These are phyloP conservation scores for Saccharomyces eubayanus DNA, from an alignment of 805 yeast genomes.

Conservation along the genomic window DNA sequence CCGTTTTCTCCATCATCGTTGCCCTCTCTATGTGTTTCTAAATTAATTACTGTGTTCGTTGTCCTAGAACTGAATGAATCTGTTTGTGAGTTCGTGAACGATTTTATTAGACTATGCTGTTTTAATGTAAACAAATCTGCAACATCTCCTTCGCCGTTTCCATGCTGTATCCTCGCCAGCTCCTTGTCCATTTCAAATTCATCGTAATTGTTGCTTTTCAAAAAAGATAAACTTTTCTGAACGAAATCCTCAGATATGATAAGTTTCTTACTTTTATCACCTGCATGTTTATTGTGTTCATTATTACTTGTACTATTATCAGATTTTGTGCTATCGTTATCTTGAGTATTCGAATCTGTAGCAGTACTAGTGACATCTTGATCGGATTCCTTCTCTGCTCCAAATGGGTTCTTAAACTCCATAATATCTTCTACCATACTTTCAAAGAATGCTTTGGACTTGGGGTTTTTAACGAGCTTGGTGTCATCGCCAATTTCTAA, in stretches of 20 bases:
- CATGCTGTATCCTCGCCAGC: conserved; percentile 14
- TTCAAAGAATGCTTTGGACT: conserved; percentile 58
- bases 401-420: conserved; percentile 28
- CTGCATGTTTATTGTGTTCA: conserved; percentile 21
- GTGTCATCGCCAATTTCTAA: conserved; percentile 36
- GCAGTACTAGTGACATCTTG: conserved; percentile 8
- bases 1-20: conserved; percentile 3
- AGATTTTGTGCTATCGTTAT: conserved; percentile 24
- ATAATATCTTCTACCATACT: conserved; percentile 45
- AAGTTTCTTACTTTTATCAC: conserved; percentile 33
- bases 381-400: conserved; percentile 23
- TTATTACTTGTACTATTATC: conserved; percentile 14
- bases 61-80: conserved; percentile 6
- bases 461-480: conserved; percentile 43
- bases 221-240: conserved; percentile 47
- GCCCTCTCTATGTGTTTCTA: background rate
- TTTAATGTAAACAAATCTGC: conserved; percentile 43
- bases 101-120: conserved; percentile 32
- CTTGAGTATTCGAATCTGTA: conserved; percentile 5
- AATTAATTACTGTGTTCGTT: background rate
- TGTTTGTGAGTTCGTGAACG: conserved; percentile 25
- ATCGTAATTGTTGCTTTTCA: conserved; percentile 30
- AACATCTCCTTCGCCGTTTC: conserved; percentile 22
- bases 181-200: conserved; percentile 30
- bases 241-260: conserved; percentile 48